Evolutionary conservation across 2,329 filamentous ascomycete species (phyloP), one percentile per base, ranked within the genome.

Genomic region (Phoma sp.): DNA sequence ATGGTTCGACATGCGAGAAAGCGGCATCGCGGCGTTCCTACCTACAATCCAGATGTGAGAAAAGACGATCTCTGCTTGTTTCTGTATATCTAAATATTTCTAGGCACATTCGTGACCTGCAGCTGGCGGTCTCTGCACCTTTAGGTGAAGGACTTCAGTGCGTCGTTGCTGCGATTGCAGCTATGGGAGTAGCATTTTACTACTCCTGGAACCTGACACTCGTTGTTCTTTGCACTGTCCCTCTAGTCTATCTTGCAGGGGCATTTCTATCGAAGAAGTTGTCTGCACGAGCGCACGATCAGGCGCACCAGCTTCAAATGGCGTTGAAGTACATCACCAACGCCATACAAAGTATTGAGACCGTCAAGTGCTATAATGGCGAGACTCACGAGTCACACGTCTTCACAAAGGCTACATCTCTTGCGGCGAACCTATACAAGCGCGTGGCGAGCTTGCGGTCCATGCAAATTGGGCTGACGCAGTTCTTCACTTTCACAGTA

Each of bases 361-460:
- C 90, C 0, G 91, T 98, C 67, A 97, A 97, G 71, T 88, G 87
- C 46, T 93, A 90, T 76, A 93, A 93, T 62, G 91, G 88, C 0
- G 84, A 92, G 65, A 81, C 83, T 11, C 78, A 87, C 10, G 93
- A 96, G 71, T 74, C 84, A 1, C 81, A 82, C 66, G 84, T 85
- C 60, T 97, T 96, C 68, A 74, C 77, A 1, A 71, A 66, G 0
- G 80, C 83, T 0, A 81, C 90, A 25, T 78, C 79, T 37, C 74
- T 77, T 6, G 87, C 91, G 1, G 85, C 85, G 18, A 74, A 72
- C 1, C 82, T 84, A 46, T 96, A 92, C 54, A 76, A 86, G 10
- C 77, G 83, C 14, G 90, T 93, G 68, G 89, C 89, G 0, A 81
- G 84, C 38, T 81, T 85, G 14, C 90, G 87, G 60, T 86, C 90